Base-by-base conservation (phyloP, 148 eudicot genomes). In the Spergularia marina region DNA sequence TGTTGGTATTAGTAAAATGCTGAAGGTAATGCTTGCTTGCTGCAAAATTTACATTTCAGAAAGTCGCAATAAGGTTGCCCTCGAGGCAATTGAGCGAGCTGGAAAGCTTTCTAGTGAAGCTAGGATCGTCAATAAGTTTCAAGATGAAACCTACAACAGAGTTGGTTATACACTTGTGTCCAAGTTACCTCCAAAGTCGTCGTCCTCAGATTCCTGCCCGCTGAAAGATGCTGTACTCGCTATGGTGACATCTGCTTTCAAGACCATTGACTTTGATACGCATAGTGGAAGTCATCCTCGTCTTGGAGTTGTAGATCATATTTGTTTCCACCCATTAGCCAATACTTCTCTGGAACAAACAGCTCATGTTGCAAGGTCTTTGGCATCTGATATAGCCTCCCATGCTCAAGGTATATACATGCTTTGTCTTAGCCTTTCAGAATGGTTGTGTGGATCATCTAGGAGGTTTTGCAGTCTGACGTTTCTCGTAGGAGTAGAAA, bases 111-210 rank as follows among this genome's bases (percentile, higher is more conserved):
- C 83, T 54, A 86, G 87, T 16, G 83, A 91, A 70, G 88, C 88
- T 51, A 84, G 86, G 25, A 77, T 91, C 57, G 65, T 90, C 74
- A 94, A 90, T 80, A 91, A 87, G 59, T 91, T 94, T 76, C 91
- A 84, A 80, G 98, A 94, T 83, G 96, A 85, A 56, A 84, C 85
- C 58, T 94, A 94, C 54, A 94, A 94, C 84, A 84, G 98, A 80
- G 96, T 94, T 63, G 97, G 94, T 8, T 91, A 91, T 82, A 94
- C 98, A 30, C 90, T 94, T 74, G 98, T 90, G 57, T 90, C 98
- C 47, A 82, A 86, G 70, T 62, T 89, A 23, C 74, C 74, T 68
- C 55, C 78, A 23, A 71, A 77, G 54, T 53, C 78, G 39, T 74
- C 77, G 39, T 76, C 77, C 16, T 61, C 55, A n/a, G 72, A 64